These are phyloP conservation scores for Rhizopogon vulgaris DNA, from an alignment of 768 basidiomycete genomes.

Conservation along the genomic window DNA sequence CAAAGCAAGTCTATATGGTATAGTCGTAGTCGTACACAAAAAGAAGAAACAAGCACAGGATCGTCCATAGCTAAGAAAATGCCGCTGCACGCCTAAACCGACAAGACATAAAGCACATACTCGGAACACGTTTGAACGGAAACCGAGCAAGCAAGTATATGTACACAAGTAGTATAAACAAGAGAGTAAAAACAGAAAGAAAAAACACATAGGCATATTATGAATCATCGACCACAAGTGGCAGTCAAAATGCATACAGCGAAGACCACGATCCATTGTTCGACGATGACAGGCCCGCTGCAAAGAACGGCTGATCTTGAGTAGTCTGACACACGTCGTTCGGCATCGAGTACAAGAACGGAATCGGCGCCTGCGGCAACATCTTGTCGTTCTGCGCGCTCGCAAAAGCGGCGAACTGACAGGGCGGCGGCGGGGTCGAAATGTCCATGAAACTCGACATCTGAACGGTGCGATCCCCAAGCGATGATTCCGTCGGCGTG, in stretches of 20 bases:
- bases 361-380: conserved; percentile 12
- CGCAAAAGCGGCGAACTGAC: conserved; percentile 28
- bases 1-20: conserved; percentile 10
- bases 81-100: background rate
- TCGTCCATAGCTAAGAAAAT: conserved; percentile 5
- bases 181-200: background rate
- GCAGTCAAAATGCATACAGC: background rate
- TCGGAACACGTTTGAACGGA: background rate
- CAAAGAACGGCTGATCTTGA: background rate
- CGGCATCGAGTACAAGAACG: conserved; percentile 13
- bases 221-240: background rate
- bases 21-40: background rate
- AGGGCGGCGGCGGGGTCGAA: conserved; percentile 22
- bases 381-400: conserved; percentile 32
- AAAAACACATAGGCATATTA: background rate
- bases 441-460: conserved; percentile 48
- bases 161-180: conserved; percentile 1
- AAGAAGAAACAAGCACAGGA: conserved; percentile 1
- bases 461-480: conserved; percentile 51
- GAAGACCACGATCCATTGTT: conserved; percentile 3
- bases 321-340: conserved; percentile 9
- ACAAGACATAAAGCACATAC: background rate
- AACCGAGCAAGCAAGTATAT: background rate
- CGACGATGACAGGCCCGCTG: background rate
- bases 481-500: conserved; percentile 51